Evolutionary conservation across 2,329 filamentous ascomycete genomes (phyloP).

Genomic region (Talaromyces verruculosus): DNA sequence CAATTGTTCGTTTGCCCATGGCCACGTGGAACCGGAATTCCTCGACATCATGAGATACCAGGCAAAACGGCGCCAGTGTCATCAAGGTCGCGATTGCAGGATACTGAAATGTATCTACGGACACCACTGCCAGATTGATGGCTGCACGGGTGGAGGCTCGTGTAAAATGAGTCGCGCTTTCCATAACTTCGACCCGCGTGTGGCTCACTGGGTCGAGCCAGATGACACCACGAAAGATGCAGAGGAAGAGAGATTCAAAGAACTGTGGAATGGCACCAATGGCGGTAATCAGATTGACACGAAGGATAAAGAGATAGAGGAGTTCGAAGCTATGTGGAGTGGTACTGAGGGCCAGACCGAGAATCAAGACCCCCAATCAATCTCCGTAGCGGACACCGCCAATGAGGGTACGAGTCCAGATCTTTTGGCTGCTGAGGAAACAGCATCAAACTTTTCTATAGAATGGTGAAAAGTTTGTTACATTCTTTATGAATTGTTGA

Average conservation of each 20-base stretch:
- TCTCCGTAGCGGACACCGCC: background rate
- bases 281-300: background rate
- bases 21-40: slow-evolving; percentile 40
- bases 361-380: background rate
- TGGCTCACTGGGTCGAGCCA: slow-evolving; percentile 14
- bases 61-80: slow-evolving; percentile 47
- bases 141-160: slow-evolving; percentile 24
- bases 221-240: background rate
- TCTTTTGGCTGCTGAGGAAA: background rate
- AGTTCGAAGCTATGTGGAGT: background rate
- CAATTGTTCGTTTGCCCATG: slow-evolving; percentile 50
- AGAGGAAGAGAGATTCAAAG: background rate
- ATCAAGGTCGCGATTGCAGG: slow-evolving; percentile 44
- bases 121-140: slow-evolving; percentile 42
- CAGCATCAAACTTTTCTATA: background rate
- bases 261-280: background rate
- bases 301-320: background rate
- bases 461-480: background rate
- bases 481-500: background rate
- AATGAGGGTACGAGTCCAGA: background rate
- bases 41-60: slow-evolving; percentile 48
- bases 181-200: background rate
- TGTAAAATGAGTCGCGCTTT: slow-evolving; percentile 7
- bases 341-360: background rate
- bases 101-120: slow-evolving; percentile 47